Base-by-base conservation (phyloP, 2,329 filamentous ascomycete genomes). In the Acrocalymma vagum region DNA sequence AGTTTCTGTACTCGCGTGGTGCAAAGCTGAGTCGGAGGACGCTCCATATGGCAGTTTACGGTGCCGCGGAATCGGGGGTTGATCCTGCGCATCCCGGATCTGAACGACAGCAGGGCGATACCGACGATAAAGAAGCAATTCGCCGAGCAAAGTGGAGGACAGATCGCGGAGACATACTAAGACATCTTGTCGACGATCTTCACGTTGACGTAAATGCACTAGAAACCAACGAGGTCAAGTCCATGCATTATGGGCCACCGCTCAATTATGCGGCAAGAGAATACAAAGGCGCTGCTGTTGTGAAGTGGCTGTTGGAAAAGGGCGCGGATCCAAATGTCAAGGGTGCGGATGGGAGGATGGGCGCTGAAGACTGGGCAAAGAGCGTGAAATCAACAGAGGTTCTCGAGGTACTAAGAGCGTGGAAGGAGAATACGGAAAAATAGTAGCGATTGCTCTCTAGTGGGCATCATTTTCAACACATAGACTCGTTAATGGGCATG, bases 281-380 rank as follows among this genome's bases (percentile, higher is more conserved):
- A 24, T 11, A 27, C 9, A 24, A 32, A 13, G 34, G 41, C 21
- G 25, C 18, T 10, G 34, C 15, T 9, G 41, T 44, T 17, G 41
- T 38, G 17, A 14, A 26, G 15, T 44, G 41, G 41, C 15, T 44
- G 14, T 11, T 44, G 10, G 22, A 29, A 10, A 44, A 38, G 16
- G 41, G 41, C 13, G 41, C 34, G 5, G 34, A 44, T 21, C 34
- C n/a, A n/a, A n/a, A n/a, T n/a, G n/a, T n/a, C n/a, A n/a, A n/a
- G n/a, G n/a, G n/a, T n/a, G n/a, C n/a, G n/a, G n/a, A n/a, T n/a
- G n/a, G n/a, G n/a, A n/a, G n/a, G n/a, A n/a, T n/a, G n/a, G n/a
- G n/a, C n/a, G n/a, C n/a, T n/a, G n/a, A n/a, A n/a, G n/a, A n/a
- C n/a, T n/a, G n/a, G n/a, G n/a, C n/a, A n/a, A n/a, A n/a, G n/a